Evolutionary conservation across 805 yeast species (phyloP), one percentile per base, ranked within the genome.

Genomic region (Wickerhamomyces chambardii): DNA sequence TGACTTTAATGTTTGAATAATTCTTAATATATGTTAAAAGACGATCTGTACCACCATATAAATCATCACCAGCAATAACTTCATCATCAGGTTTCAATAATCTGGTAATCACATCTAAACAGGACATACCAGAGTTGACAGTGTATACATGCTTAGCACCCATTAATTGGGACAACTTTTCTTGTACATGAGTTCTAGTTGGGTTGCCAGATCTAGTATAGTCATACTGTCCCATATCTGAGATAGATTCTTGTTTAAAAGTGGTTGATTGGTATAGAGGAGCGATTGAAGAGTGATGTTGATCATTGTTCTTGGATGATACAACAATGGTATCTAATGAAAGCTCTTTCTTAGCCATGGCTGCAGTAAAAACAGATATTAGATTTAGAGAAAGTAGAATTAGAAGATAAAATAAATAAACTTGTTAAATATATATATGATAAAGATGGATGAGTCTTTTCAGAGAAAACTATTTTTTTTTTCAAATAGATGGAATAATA

Each of bases 201-300:
- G 97, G 97, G 60, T 89, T 89, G 4, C 97, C 97, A 12, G 94
- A 81, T 47, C 97, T 69, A 1, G 97, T 85, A 59, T 84, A 84
- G 54, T 81, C 90, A 53, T 78, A 85, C 47, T 78, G 81, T 3
- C 94, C 90, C 79, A 83, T 73, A 47, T 81, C 77, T 28, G 73
- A 64, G 41, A 84, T 62, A 1, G 84, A 73, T 31, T 68, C 69
- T 56, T 84, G 92, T 59, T 86, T 87, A 66, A 89, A 89, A 6
- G 97, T 89, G n/a, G 97, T 95, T 1, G 92, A 75, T 56, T 85
- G 95, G 60, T 89, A 89, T 29, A 89, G 66, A 4, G 97, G 97
- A 10, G 94, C 85, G 19, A 81, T 79, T 5, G 92, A 80, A 2
- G 96, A 75, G 42, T 79, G 75, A 64, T 78, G 73, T 48, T 76